Evolutionary conservation across 2,329 filamentous ascomycete genomes (phyloP).

Genomic region (Ophiognomonia clavigignenti-juglandacearum): DNA sequence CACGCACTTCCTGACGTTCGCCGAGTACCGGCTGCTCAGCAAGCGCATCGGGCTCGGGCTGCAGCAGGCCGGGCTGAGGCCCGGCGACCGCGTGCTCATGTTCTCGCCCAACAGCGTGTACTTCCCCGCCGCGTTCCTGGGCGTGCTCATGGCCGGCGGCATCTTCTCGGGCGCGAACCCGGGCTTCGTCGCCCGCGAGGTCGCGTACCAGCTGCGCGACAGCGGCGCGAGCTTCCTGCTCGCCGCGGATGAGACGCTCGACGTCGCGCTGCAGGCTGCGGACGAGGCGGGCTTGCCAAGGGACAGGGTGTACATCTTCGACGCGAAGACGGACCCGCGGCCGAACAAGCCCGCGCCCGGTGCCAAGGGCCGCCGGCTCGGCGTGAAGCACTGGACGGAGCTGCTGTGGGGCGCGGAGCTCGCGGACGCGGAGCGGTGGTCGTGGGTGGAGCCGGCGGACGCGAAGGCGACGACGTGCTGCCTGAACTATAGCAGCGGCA

Average conservation of each 20-base stretch:
- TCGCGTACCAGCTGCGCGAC: constrained; percentile 72
- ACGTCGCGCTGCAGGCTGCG: constrained; percentile 63
- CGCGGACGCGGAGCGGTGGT: constrained; percentile 50
- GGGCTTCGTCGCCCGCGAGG: constrained; percentile 57
- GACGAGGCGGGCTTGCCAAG: constrained; percentile 48
- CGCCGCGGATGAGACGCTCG: constrained; percentile 53
- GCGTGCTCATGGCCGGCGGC: constrained; percentile 71
- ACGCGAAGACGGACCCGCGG: constrained; percentile 40
- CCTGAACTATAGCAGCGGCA: constrained; percentile 76
- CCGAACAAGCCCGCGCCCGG: constrained; percentile 20
- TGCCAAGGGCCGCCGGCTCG: constrained; percentile 20
- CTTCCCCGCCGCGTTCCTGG: constrained; percentile 66
- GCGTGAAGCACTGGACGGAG: constrained; percentile 59
- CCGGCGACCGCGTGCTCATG: constrained; percentile 66
- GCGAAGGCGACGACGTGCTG: constrained; percentile 53
- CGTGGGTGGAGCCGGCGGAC: constrained; percentile 55
- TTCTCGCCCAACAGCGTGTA: constrained; percentile 72
- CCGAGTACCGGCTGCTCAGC: constrained; percentile 63
- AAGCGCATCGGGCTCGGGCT: constrained; percentile 70
- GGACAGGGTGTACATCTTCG: constrained; percentile 60
- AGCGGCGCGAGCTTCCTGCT: constrained; percentile 65
- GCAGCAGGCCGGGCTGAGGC: constrained; percentile 55
- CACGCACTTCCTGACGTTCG: constrained; percentile 59
- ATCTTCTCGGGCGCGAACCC: constrained; percentile 62
- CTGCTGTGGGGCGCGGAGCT: constrained; percentile 47